Conservation (phyloP, 2,329 filamentous ascomycete genomes). For the Botrytis fragariae region DNA sequence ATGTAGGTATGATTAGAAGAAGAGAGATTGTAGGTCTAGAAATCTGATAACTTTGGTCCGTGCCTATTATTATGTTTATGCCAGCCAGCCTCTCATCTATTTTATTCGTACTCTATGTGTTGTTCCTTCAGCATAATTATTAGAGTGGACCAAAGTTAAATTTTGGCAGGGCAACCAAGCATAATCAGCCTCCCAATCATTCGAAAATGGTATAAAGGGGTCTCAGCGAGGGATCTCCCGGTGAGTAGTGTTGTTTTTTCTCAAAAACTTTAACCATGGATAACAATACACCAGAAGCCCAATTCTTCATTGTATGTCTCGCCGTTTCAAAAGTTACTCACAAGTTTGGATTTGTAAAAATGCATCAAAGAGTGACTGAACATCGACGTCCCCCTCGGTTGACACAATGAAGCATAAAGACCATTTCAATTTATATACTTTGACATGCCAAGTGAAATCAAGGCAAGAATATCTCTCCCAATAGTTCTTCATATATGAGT, state of each 20-base stretch:
- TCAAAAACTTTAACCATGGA: too few species aligned
- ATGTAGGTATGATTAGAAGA: not conserved
- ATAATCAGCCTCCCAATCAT: not conserved
- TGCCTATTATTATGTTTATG: constrained; percentile 8
- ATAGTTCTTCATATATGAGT: too few species aligned
- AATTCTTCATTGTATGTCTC: too few species aligned
- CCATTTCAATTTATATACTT: too few species aligned
- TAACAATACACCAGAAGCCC: too few species aligned
- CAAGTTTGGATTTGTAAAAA: too few species aligned
- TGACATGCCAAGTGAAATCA: too few species aligned
- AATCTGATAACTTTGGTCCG: not conserved
- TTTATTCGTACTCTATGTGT: not conserved
- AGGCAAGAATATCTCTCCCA: fast-evolving
- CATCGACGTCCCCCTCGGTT: too few species aligned
- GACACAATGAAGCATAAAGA: too few species aligned
- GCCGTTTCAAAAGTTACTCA: too few species aligned
- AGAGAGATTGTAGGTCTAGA: not conserved
- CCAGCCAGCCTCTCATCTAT: not conserved
- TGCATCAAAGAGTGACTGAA: not conserved
- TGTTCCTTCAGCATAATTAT: not conserved
- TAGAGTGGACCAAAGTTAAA: not conserved
- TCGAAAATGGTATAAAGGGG: not conserved
- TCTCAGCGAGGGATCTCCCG: not conserved
- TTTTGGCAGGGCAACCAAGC: not conserved
- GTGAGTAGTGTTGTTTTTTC: not conserved